Conservation (phyloP, 352 stramenopile species). For the Phytophthora citrophthora region DNA sequence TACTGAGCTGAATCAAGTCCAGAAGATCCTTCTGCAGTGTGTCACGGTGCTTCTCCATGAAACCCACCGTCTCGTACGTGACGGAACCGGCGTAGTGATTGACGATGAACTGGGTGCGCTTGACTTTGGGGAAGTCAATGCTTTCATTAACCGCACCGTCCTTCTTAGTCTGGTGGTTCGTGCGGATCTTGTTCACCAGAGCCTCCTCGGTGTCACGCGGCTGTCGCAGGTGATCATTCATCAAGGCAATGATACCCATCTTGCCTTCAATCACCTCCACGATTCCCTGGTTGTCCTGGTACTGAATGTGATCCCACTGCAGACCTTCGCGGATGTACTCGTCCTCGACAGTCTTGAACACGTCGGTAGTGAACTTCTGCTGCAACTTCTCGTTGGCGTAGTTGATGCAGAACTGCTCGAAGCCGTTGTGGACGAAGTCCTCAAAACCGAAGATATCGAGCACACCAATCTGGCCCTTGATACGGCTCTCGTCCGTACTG, state of each 20-base stretch:
- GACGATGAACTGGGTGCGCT: conserved; percentile 94
- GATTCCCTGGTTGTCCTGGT: conserved; percentile 98
- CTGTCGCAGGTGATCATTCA: conserved; percentile 90
- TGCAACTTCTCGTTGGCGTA: conserved; percentile 93
- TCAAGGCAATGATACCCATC: conserved; percentile 87
- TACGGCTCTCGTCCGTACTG: conserved; percentile 71
- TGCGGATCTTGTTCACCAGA: conserved; percentile 89
- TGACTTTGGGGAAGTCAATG: conserved; percentile 89
- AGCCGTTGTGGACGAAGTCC: conserved; percentile 95
- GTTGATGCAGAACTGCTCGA: conserved; percentile 95
- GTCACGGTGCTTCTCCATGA: conserved; percentile 97
- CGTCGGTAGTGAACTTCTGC: conserved; percentile 94
- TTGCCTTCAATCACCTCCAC: conserved; percentile 96
- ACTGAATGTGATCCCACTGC: conserved; percentile 98
- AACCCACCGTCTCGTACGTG: conserved; percentile 94
- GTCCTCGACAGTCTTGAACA: conserved; percentile 98
- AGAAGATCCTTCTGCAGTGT: conserved; percentile 96
- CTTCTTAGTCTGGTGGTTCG: conserved; percentile 83
- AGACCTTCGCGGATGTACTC: conserved; percentile 98
- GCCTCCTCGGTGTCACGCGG: conserved; percentile 87
- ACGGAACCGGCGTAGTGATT: conserved; percentile 96
- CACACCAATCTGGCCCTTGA: conserved; percentile 93
- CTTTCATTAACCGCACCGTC: conserved; percentile 64
- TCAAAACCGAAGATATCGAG: conserved; percentile 99
- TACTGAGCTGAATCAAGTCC: conserved; percentile 84